Evolutionary conservation across 129 eudicot genomes (phyloP), one percentile per base, ranked within the genome.

Genomic region (Flaveria sonorensis): DNA sequence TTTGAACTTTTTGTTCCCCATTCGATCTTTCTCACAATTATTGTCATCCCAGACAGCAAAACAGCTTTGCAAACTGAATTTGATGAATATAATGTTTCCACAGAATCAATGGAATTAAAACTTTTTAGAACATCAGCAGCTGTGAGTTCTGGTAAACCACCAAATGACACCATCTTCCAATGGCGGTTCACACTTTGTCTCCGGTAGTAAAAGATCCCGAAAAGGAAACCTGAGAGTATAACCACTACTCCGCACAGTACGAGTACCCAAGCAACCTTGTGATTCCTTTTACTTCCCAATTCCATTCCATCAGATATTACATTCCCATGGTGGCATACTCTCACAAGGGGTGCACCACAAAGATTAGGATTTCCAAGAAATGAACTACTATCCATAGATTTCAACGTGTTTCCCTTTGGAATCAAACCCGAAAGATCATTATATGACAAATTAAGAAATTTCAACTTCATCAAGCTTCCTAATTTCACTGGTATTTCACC

Each of bases 231-330:
- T 74, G 86, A 76, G 76, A 87, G 81, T 43, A 89, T 68, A 48
- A 83, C 86, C 56, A 85, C 85, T 23, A 76, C 82, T 40, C 78
- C 96, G 82, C 97, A 91, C 0, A 82, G 77, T 70, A 94, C 83
- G 28, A 94, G 90, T 19, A 91, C 83, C 99, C 99, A 91, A 39
- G 92, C 91, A 28, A 94, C 66, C 77, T 91, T 92, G 65, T 89
- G 97, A 28, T 87, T 85, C 74, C 82, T 84, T 74, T 86, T 84
- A 53, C 89, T 82, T 63, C 93, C 92, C 45, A 79, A 67, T 67
- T 83, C 84, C 70, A 89, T 62, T 61, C 80, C 93, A 32, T 61
- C 77, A 1, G 85, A 77, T 46, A 89, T 83, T 76, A 81, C 86
- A 28, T 77, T 85, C 21, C 78, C 88, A 63, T 42, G 74, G 66